Percentiles rank a stretch among this genome's conserved stretches.
phyloP scores from a whole-genome alignment of 2,329 filamentous ascomycete species.

The Fusarium clavum region DNA sequence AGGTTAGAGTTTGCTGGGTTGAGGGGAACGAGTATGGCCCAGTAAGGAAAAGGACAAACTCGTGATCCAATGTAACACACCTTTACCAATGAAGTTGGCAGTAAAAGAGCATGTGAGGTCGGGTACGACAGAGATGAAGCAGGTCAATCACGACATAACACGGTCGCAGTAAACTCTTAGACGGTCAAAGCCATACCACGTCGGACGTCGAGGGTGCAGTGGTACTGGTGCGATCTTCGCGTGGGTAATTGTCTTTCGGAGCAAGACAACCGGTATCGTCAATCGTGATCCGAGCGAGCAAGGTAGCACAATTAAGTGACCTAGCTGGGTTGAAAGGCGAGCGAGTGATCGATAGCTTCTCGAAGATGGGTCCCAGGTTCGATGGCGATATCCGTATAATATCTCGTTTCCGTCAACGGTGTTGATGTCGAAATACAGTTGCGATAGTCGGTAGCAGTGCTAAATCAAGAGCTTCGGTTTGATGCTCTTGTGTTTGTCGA shows the following conservation, averaged over 20 bases:
- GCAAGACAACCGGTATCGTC: conserved; percentile 31
- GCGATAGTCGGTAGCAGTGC: conserved; percentile 8
- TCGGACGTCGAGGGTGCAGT: conserved; percentile 27
- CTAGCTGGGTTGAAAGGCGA: conserved; percentile 17
- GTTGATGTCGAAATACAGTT: conserved; percentile 4
- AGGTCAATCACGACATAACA: conserved; percentile 44
- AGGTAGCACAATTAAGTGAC: conserved; percentile 40
- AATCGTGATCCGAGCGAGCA: conserved; percentile 29
- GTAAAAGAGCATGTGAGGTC: conserved; percentile 31
- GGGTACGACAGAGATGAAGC: conserved; percentile 38
- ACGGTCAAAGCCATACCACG: conserved; percentile 43
- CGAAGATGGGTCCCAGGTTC: conserved; percentile 4
- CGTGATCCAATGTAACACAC: conserved; percentile 32
- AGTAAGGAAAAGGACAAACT: not conserved
- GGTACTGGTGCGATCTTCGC: conserved; percentile 26
- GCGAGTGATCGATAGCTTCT: conserved; percentile 3
- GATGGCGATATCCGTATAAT: conserved; percentile 5
- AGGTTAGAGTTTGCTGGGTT: conserved; percentile 22
- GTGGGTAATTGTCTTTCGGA: conserved; percentile 21
- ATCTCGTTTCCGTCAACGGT: conserved; percentile 16
- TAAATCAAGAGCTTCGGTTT: conserved; percentile 16
- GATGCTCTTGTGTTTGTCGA: conserved; percentile 29
- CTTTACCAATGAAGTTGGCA: conserved; percentile 36
- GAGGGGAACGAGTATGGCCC: not conserved
- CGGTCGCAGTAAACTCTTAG: conserved; percentile 33